Conservation (phyloP, 352 stramenopile species). For the Pythium dissimile region DNA sequence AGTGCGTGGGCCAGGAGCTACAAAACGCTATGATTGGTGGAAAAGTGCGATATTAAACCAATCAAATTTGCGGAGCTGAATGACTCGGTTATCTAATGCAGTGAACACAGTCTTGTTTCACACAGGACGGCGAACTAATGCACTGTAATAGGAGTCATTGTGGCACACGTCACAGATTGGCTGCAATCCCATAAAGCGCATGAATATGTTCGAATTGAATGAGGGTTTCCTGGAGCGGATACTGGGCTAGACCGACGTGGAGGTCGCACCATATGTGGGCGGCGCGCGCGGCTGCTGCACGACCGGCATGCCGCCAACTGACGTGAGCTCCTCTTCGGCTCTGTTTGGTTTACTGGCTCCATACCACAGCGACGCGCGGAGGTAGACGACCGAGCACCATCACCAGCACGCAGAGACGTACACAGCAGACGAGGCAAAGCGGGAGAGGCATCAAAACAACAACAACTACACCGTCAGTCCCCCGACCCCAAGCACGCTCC, state of each 20-base stretch:
- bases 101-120: too few species aligned
- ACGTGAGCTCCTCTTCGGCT: conserved; percentile 18
- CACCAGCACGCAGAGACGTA: conserved; percentile 15
- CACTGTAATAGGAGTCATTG: not conserved
- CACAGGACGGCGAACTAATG: too few species aligned
- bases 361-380: conserved; percentile 9
- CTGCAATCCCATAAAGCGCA: too few species aligned
- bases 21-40: not conserved
- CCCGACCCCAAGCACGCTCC: not conserved
- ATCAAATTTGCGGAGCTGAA: not conserved
- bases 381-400: conserved; percentile 4
- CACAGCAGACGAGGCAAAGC: conserved; percentile 12
- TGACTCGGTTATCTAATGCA: not conserved
- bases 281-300: conserved; percentile 8
- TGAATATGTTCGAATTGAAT: too few species aligned
- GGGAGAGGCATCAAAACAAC: not conserved
- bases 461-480: conserved; percentile 8
- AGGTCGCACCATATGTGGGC: conserved; percentile 20
- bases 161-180: conserved; percentile 3
- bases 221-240: too few species aligned
- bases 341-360: conserved; percentile 34
- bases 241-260: not conserved
- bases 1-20: not conserved
- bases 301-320: conserved; percentile 27
- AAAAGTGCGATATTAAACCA: not conserved